Percentiles rank a stretch among this genome's conserved stretches.
Conservation (phyloP, 768 basidiomycete species). For the Neoboletus magnificus region DNA sequence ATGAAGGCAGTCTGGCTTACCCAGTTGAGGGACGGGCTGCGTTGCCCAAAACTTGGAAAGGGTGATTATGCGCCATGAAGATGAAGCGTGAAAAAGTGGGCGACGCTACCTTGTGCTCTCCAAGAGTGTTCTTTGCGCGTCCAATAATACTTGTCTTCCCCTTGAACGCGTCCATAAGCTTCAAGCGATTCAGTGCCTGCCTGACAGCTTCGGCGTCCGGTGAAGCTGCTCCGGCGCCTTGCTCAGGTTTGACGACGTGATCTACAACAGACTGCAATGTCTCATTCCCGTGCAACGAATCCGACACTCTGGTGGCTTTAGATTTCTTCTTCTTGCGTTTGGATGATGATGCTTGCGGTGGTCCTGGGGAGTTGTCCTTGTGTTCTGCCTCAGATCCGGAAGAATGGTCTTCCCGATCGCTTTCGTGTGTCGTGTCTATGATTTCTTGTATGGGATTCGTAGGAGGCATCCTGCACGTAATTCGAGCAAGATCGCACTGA, state of each 20-base stretch:
- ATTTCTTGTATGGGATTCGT: constrained; percentile 42
- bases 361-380: constrained; percentile 8
- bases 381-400: constrained; percentile 33
- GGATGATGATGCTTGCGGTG: constrained; percentile 36
- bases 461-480: constrained; percentile 26
- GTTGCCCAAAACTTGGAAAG: constrained; percentile 86
- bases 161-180: constrained; percentile 80
- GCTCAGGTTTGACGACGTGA: constrained; percentile 59
- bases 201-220: constrained; percentile 66
- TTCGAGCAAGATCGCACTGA: background rate
- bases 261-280: constrained; percentile 64
- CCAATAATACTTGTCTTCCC: constrained; percentile 78
- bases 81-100: background rate
- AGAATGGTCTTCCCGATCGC: constrained; percentile 33
- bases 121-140: constrained; percentile 73
- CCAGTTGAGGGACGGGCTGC: constrained; percentile 92
- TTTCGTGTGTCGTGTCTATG: constrained; percentile 36
- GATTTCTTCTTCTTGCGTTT: constrained; percentile 87
- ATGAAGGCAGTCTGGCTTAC: constrained; percentile 34
- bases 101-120: constrained; percentile 77
- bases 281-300: constrained; percentile 47
- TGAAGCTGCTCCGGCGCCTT: constrained; percentile 39
- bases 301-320: constrained; percentile 54
- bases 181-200: constrained; percentile 69
- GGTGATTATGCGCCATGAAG: constrained; percentile 8